Percentiles rank a stretch among this genome's conserved stretches.
Conservation (phyloP, 805 yeast genomes). For the Pichia deserticola region DNA sequence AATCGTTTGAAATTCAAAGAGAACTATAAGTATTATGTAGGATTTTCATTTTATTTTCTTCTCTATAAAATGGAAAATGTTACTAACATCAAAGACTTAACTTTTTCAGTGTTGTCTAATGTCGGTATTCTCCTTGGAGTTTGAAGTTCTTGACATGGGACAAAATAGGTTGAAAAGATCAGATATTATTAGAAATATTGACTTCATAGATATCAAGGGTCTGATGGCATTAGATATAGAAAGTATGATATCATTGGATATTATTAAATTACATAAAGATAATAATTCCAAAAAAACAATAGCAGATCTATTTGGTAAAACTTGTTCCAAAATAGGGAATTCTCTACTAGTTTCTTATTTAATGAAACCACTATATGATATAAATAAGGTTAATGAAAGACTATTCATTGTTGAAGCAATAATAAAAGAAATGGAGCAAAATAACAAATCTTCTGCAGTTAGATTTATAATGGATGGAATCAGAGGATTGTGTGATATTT, state of each 20-base stretch:
- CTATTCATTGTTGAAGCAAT: constrained; percentile 23
- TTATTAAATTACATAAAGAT: constrained; percentile 7
- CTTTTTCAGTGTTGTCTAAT: constrained; percentile 6
- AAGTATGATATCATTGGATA: constrained; percentile 21
- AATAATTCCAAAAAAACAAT: constrained; percentile 12
- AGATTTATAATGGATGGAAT: constrained; percentile 17
- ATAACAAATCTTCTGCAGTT: constrained; percentile 6
- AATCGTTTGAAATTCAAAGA: background rate
- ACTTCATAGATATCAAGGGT: constrained; percentile 3
- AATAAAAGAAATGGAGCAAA: constrained; percentile 5
- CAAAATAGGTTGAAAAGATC: background rate
- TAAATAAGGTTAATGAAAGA: constrained; percentile 24
- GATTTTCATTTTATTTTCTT: background rate
- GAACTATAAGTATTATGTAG: constrained; percentile 7
- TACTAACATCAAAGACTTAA: background rate
- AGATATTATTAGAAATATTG: constrained; percentile 6
- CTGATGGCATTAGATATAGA: constrained; percentile 25
- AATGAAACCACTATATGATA: constrained; percentile 27
- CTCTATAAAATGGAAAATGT: background rate
- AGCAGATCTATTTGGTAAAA: constrained; percentile 18
- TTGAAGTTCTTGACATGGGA: constrained; percentile 5
- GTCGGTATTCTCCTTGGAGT: constrained; percentile 4
- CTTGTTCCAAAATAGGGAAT: constrained; percentile 26
- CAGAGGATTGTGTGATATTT: constrained; percentile 27
- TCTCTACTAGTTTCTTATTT: constrained; percentile 29